phyloP scores from a whole-genome alignment of 1,139 yeast species.

The Pichia sp. region DNA sequence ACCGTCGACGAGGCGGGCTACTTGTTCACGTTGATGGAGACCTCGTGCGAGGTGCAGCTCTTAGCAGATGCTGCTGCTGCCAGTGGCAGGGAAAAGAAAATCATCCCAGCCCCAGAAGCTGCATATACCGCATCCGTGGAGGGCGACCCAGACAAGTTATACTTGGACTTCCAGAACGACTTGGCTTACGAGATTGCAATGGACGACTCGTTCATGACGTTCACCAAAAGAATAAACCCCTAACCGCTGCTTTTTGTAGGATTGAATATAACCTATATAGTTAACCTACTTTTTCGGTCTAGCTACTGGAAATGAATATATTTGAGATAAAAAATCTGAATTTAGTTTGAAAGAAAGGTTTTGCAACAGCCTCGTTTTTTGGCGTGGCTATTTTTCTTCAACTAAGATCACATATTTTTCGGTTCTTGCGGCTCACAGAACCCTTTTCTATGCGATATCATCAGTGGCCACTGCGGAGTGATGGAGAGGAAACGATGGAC shows the following conservation, averaged over 20 bases:
- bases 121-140: conserved; percentile 58
- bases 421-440: no score
- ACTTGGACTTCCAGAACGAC: conserved; percentile 54
- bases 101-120: conserved; percentile 64
- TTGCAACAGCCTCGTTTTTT: no score
- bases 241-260: no score
- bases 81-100: conserved; percentile 32
- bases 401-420: no score
- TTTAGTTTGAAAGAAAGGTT: no score
- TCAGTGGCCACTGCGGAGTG: no score
- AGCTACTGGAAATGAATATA: no score
- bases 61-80: conserved; percentile 53
- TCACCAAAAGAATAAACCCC: conserved; percentile 16
- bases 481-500: conserved; percentile 8
- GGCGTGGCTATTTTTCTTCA: no score
- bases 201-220: conserved; percentile 26
- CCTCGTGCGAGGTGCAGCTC: conserved; percentile 66
- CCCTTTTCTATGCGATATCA: no score
- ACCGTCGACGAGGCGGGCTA: conserved; percentile 75
- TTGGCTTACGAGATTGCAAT: conserved; percentile 40
- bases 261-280: no score
- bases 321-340: no score
- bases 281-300: no score
- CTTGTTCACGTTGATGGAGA: conserved; percentile 51
- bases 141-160: conserved; percentile 64